These are phyloP conservation scores for Limnanthes douglasii DNA, from an alignment of 345 rosid genomes.

Conservation along the genomic window DNA sequence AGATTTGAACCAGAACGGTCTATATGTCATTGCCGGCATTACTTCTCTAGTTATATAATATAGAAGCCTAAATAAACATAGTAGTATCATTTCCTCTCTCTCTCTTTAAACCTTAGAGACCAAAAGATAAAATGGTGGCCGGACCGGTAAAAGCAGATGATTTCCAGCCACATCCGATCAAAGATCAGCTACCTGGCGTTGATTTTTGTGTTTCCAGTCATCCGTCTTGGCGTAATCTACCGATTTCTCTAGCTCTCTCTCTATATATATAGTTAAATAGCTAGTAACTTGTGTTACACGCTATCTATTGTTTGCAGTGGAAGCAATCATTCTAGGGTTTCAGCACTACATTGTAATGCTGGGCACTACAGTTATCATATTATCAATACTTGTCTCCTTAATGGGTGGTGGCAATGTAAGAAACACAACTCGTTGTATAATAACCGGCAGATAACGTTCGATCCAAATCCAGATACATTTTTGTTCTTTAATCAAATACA, in stretches of 20 bases:
- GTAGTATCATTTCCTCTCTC: too few relatives aligned
- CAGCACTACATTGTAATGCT: slow-evolving; percentile 93
- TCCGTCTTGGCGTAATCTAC: slow-evolving; percentile 62
- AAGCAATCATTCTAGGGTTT: slow-evolving; percentile 54
- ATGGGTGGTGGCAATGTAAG: slow-evolving; percentile 89
- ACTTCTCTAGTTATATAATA: too few relatives aligned
- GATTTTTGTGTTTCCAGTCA: slow-evolving; percentile 60
- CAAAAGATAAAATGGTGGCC: too few relatives aligned
- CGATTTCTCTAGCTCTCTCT: not conserved
- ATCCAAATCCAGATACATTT: not conserved
- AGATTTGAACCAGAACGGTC: too few relatives aligned
- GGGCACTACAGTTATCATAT: slow-evolving; percentile 63
- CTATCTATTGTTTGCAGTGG: too few relatives aligned
- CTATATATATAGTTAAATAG: not conserved
- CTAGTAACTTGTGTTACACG: too few relatives aligned
- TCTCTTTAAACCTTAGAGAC: too few relatives aligned
- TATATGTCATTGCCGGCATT: too few relatives aligned
- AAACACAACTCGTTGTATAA: too few relatives aligned
- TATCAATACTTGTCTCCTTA: slow-evolving; percentile 53
- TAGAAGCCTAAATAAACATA: too few relatives aligned
- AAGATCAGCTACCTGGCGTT: slow-evolving; percentile 82
- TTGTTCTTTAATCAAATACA: not conserved
- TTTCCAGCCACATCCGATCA: slow-evolving; percentile 59
- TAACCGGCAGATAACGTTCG: too few relatives aligned
- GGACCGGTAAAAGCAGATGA: slow-evolving; percentile 52